Evolutionary conservation across 208 protist genomes (phyloP).

Genomic region (Polymyxa betae): DNA sequence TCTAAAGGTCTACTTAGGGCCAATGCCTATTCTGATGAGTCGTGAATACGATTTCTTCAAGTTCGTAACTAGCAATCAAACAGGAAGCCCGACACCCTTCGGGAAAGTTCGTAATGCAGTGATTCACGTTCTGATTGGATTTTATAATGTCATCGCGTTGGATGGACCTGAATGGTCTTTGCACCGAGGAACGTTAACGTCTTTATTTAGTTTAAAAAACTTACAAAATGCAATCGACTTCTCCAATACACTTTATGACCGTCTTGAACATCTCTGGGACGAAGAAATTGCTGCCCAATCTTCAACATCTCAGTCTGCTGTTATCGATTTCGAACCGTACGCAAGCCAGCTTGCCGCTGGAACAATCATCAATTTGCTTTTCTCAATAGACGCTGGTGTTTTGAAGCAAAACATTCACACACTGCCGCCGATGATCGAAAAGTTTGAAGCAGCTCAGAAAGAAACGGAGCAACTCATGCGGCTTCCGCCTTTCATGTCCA

Average conservation of each 20-base stretch:
- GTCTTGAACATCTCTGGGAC: background rate
- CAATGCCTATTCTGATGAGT: background rate
- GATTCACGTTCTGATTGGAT: too few species aligned
- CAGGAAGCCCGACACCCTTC: conserved; percentile 19
- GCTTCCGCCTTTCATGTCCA: background rate
- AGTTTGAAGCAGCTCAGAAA: too few species aligned
- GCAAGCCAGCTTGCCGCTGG: background rate
- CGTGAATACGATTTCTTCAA: conserved; percentile 12
- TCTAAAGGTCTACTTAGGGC: conserved; percentile 14
- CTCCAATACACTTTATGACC: background rate
- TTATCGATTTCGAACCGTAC: too few species aligned
- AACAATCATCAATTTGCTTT: background rate
- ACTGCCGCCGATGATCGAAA: too few species aligned
- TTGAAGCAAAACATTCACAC: too few species aligned
- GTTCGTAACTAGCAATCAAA: conserved; percentile 9
- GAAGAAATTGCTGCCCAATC: background rate
- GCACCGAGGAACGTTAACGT: background rate
- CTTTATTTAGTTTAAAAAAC: background rate
- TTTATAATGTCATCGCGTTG: background rate
- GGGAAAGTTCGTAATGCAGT: background rate
- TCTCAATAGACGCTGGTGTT: background rate
- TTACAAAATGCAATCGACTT: conserved; percentile 17
- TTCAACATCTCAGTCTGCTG: too few species aligned
- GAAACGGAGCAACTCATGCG: background rate
- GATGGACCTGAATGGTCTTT: background rate